phyloP scores from a whole-genome alignment of 306 rosid species.

The Notholithocarpus densiflorus region DNA sequence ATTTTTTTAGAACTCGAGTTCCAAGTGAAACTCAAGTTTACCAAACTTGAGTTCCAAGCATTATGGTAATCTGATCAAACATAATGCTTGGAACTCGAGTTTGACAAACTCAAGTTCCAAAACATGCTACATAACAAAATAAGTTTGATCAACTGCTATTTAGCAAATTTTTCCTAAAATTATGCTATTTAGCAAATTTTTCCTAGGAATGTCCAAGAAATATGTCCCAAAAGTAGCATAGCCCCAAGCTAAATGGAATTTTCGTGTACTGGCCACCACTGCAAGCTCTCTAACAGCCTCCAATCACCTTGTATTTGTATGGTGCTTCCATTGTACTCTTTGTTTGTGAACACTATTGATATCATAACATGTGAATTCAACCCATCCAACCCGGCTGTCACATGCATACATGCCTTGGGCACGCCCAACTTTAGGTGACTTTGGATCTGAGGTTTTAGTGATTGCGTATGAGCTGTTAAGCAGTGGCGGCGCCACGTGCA shows the following conservation, averaged over 20 bases:
- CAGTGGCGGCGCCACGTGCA: too few species aligned
- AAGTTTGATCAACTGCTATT: too few species aligned
- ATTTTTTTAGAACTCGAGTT: too few species aligned
- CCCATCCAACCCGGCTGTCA: slow-evolving; percentile 16
- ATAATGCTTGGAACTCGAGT: too few species aligned
- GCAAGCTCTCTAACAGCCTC: background rate
- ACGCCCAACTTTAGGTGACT: slow-evolving; percentile 3
- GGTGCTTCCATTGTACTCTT: slow-evolving; percentile 14
- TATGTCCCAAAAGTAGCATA: background rate
- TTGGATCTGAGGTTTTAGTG: background rate
- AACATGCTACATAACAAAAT: too few species aligned
- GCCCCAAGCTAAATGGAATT: slow-evolving; percentile 4
- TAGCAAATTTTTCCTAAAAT: too few species aligned
- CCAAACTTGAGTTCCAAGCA: too few species aligned
- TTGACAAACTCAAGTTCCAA: too few species aligned
- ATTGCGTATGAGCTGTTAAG: too few species aligned
- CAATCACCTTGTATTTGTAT: slow-evolving; percentile 15
- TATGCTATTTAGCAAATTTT: too few species aligned
- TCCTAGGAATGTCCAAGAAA: background rate
- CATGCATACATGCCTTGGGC: slow-evolving; percentile 15
- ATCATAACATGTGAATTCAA: background rate
- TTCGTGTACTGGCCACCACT: background rate
- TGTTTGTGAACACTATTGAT: slow-evolving; percentile 27
- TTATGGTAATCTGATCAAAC: too few species aligned
- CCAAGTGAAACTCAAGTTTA: too few species aligned